These are phyloP conservation scores for Diaporthe ilicicola DNA, from an alignment of 2,329 filamentous ascomycete species.

Conservation along the genomic window DNA sequence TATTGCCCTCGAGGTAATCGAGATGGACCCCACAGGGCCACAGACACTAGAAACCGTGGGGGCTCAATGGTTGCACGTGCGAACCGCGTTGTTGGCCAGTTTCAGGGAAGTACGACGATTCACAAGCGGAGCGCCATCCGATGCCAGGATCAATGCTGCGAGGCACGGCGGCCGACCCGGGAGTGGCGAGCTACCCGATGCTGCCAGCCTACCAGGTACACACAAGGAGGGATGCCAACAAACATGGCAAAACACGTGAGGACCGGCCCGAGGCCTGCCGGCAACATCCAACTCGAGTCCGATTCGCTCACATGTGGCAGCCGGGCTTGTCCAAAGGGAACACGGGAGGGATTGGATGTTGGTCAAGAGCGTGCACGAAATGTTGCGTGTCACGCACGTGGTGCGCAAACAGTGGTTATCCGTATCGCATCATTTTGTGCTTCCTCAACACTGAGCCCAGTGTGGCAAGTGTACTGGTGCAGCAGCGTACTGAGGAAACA, in stretches of 20 bases:
- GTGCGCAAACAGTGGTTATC: neutral
- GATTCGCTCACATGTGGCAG: neutral
- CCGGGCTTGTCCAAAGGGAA: neutral
- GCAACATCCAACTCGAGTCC: neutral
- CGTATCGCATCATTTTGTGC: neutral
- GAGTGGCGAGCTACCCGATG: neutral
- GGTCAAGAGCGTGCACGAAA: neutral
- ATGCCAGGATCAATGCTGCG: neutral
- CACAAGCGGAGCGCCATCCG: neutral
- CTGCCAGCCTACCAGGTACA: neutral
- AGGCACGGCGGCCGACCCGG: neutral
- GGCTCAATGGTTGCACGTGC: neutral
- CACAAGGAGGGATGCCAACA: neutral
- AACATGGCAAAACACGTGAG: neutral
- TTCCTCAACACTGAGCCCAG: neutral
- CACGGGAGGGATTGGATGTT: neutral
- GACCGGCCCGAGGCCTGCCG: neutral
- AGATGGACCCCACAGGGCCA: no score
- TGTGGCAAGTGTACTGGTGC: neutral
- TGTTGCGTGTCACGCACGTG: constrained; percentile 1
- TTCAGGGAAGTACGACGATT: no score
- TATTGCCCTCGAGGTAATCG: neutral
- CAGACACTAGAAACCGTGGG: neutral
- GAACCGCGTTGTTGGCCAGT: neutral
- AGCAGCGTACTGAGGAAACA: neutral